Evolutionary conservation across 352 stramenopile genomes (phyloP), one percentile per base, ranked within the genome.

Genomic region (Pythium diclinum): DNA sequence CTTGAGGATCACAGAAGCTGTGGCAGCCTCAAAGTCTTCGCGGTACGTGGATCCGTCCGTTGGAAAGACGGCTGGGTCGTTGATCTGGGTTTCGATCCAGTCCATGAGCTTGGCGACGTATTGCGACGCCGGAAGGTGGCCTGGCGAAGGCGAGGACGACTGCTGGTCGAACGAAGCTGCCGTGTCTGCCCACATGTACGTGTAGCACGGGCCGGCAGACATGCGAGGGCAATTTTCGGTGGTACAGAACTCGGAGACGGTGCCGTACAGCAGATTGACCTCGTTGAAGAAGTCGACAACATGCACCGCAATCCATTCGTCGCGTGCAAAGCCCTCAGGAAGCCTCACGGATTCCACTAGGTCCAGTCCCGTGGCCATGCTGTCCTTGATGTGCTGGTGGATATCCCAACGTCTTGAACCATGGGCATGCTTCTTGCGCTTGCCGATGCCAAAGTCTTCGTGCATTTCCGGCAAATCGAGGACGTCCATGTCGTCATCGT

Each of bases 251-350:
- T 96, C 88, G 11, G 83, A 88, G 32, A 97, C 85, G 25, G 93
- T 96, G 36, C 88, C 89, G 67, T 92, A 97, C 9, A 98, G 74
- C 60, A 98, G 68, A 23, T 79, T 96, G 52, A 98, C 79, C 67
- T 98, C 92, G 66, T 98, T 97, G 80, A 94, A 98, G 56, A 97
- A 97, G 75, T 98, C 92, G 32, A 97, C 74, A 16, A 81, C 78
- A 67, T 92, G 84, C 7, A 92, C 81, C 2, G 80, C 74, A 54
- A 92, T 72, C 84, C 84, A 92, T 53, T 92, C 81, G 25, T 87
- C 70, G 17, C 82, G 71, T 36, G 75, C 59, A 54, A 77, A 90
- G 0, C 81, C 82, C 2, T 90, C 80, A 1, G 81, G 84, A 14
- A 92, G 68, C 25, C 81, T 79, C 32, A 92, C 81, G 36, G 78